phyloP scores from a whole-genome alignment of 208 protist species.

The Perkinsela sp. region DNA sequence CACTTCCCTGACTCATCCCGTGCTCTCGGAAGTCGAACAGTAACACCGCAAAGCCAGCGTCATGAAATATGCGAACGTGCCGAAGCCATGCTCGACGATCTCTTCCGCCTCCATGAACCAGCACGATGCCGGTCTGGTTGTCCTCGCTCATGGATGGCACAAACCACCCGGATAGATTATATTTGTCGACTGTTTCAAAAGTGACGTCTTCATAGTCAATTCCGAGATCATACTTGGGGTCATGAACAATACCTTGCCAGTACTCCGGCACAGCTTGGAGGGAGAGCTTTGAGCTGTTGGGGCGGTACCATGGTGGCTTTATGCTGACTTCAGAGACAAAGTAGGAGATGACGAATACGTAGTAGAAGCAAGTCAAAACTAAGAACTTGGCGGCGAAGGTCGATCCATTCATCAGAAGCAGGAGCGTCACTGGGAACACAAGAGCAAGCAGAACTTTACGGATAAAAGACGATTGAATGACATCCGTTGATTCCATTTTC shows the following conservation, averaged over 20 bases:
- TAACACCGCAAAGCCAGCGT: conserved; percentile 35
- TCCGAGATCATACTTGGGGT: conserved; percentile 42
- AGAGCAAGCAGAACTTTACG: conserved; percentile 24
- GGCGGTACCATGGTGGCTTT: conserved; percentile 60
- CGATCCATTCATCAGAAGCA: conserved; percentile 39
- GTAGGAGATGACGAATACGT: conserved; percentile 34
- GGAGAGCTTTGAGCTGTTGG: conserved; percentile 16
- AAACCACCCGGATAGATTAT: conserved; percentile 47
- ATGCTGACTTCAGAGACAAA: conserved; percentile 59
- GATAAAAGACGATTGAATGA: conserved; percentile 32
- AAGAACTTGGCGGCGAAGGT: conserved; percentile 32
- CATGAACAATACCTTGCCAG: conserved; percentile 46
- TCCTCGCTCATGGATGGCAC: conserved; percentile 13
- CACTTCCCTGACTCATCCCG: conserved; percentile 40
- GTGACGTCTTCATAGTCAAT: conserved; percentile 40
- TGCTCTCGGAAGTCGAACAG: conserved; percentile 68
- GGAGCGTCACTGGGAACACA: conserved; percentile 23
- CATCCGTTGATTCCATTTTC: conserved; percentile 17
- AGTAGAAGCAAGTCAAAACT: conserved; percentile 19
- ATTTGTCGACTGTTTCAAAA: conserved; percentile 26
- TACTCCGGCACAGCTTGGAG: conserved; percentile 34
- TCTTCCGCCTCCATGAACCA: conserved; percentile 60
- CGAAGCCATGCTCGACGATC: conserved; percentile 57
- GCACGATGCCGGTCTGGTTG: conserved; percentile 27
- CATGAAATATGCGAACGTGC: conserved; percentile 47